A percentile compares a stretch with the other conserved stretches of the same genome.
Conservation (phyloP, 2,329 filamentous ascomycete genomes). For the Sclerotinia trifoliorum region DNA sequence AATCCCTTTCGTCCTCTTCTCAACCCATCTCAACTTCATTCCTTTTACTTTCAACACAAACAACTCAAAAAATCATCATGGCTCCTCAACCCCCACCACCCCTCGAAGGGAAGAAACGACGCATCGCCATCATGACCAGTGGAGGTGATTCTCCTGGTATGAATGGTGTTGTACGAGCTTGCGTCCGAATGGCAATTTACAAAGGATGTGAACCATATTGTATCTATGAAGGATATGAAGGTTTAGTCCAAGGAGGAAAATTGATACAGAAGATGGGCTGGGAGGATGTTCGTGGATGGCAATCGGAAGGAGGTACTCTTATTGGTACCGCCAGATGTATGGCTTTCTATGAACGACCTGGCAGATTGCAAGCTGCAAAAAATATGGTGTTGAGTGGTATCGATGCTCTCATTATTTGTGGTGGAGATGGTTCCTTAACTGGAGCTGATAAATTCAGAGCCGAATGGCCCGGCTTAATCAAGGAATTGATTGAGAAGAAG, state of each 20-base stretch:
- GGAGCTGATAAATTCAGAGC: constrained; percentile 89
- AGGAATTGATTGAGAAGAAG: constrained; percentile 75
- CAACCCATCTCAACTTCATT: neutral
- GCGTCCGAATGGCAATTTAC: constrained; percentile 88
- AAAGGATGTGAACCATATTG: constrained; percentile 77
- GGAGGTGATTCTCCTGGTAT: constrained; percentile 75
- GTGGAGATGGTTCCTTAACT: constrained; percentile 93
- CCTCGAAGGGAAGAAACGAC: constrained; percentile 37
- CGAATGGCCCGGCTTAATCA: constrained; percentile 86
- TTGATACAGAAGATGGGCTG: constrained; percentile 86
- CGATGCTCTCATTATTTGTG: constrained; percentile 93
- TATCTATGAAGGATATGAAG: constrained; percentile 93
- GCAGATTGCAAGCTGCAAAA: constrained; percentile 81
- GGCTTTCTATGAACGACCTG: constrained; percentile 85
- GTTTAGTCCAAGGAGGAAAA: constrained; percentile 82
- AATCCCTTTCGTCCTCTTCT: constrained; percentile 3
- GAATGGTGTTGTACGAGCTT: constrained; percentile 70
- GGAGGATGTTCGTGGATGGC: constrained; percentile 92
- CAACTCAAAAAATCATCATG: constrained; percentile 27
- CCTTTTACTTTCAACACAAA: constrained; percentile 14
- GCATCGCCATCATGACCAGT: constrained; percentile 70
- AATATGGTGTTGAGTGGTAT: constrained; percentile 93
- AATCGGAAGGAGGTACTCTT: constrained; percentile 90
- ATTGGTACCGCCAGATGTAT: constrained; percentile 94
- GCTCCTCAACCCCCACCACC: constrained; percentile 32